Evolutionary conservation across 305 asterid species (phyloP).

Genomic region (Rubia tinctorum): DNA sequence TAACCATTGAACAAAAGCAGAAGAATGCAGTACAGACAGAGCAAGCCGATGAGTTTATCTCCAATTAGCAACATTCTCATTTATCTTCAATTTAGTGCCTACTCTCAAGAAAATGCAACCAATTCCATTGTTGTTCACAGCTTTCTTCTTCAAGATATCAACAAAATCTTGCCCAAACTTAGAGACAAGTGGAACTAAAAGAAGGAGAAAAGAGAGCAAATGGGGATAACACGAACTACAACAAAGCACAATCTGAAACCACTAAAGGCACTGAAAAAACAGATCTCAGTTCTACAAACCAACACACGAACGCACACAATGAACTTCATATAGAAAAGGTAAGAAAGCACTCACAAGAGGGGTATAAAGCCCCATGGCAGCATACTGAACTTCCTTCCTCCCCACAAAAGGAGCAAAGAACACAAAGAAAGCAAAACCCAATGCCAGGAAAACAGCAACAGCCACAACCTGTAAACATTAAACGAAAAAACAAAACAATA

Average conservation of each 20-base stretch:
- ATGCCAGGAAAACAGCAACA: slow-evolving; percentile 95
- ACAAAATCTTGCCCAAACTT: not conserved
- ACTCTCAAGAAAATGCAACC: slow-evolving; percentile 11
- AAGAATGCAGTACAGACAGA: not conserved
- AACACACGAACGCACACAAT: not conserved
- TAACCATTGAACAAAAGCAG: not conserved
- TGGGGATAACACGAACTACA: slow-evolving; percentile 18
- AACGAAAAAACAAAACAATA: slow-evolving; percentile 22
- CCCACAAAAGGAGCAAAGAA: slow-evolving; percentile 99
- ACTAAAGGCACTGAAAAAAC: slow-evolving; percentile 21
- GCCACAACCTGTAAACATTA: slow-evolving; percentile 85
- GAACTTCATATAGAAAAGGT: not conserved
- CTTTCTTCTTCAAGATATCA: not conserved
- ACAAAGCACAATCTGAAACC: slow-evolving; percentile 31
- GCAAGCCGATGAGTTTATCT: not conserved
- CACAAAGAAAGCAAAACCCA: slow-evolving; percentile 98
- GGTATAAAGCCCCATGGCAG: slow-evolving; percentile 85
- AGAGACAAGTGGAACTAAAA: not conserved
- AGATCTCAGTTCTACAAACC: slow-evolving; percentile 42
- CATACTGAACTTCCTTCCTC: slow-evolving; percentile 69
- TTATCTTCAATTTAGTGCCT: not conserved
- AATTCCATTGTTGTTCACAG: not conserved
- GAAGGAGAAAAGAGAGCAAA: not conserved
- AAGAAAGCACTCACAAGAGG: slow-evolving; percentile 53
- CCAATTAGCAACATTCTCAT: not conserved